Evolutionary conservation across 805 yeast genomes (phyloP), one percentile per base, ranked within the genome.

Genomic region (Saccharomycopsis sp.): DNA sequence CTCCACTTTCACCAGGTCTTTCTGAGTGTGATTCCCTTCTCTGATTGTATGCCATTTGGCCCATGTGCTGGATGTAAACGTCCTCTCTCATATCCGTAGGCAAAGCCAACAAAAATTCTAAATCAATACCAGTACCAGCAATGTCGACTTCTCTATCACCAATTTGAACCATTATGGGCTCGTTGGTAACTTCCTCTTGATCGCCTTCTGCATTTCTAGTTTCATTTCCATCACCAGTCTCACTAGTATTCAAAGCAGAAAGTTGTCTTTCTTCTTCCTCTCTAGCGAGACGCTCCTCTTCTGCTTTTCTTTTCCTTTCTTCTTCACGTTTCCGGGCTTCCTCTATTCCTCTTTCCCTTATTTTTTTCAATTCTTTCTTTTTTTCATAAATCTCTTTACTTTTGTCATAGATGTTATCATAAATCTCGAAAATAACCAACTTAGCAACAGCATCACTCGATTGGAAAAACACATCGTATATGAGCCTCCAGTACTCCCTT

Each of bases 31-130:
- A 9, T 27, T 19, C 36, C 8, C 47, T 37, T 15, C 48, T 83
- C 62, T 65, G 74, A 33, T 67, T 80, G 45, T 92, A 67, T 44
- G 88, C 65, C 12, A 10, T 9, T 50, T 84, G 92, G 31, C 87
- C 64, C 5, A 86, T 64, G 53, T 87, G 95, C 48, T 86, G 89
- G 0, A 88, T 75, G 54, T 84, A 77, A 0, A 87, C 96, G 53
- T 88, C 96, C 48, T 86, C 94, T 37, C 96, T 67, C 83, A 88
- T 82, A 39, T 84, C 92, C 33, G 85, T 95, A 0, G 96, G 96
- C 27, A 88, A 67, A 0, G 95, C 96, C 52, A 80, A 81, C 46
- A 88, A 65, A 56, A 86, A 88, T 50, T 83, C 89, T 0, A 95
- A 94, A 60, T 88, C 96, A 44, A 88, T 85, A 41, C 84, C 96